Conservation (phyloP, 495 filamentous ascomycete genomes). For the Aspergillus ostianus region DNA sequence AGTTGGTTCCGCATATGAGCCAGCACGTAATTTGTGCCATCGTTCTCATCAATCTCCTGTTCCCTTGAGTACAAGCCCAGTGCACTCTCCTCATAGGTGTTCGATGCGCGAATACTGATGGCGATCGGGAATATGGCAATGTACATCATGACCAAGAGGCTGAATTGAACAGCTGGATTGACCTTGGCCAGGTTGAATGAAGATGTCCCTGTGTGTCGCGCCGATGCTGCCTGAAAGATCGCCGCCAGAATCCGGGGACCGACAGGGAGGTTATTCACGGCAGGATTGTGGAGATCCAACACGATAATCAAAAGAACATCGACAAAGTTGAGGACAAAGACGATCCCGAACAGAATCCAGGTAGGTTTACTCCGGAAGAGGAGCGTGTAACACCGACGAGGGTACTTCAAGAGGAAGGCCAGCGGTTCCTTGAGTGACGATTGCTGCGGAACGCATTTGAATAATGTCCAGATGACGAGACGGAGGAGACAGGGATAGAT, state of each 20-base stretch:
- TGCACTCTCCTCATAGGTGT: conserved; percentile 65
- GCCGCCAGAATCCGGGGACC: conserved; percentile 51
- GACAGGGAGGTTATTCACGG: conserved; percentile 26
- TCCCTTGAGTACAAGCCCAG: conserved; percentile 67
- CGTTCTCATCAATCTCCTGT: conserved; percentile 33
- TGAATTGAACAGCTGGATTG: conserved; percentile 61
- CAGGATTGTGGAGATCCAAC: conserved; percentile 47
- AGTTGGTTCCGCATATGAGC: conserved; percentile 60
- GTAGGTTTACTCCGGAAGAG: conserved; percentile 59
- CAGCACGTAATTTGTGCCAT: conserved; percentile 44
- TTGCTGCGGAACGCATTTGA: conserved; percentile 46
- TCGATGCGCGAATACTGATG: conserved; percentile 66
- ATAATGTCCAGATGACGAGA: conserved; percentile 70
- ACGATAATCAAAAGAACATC: conserved; percentile 61
- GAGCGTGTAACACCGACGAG: conserved; percentile 61
- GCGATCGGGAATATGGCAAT: conserved; percentile 76
- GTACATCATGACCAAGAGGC: conserved; percentile 66
- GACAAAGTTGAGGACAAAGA: conserved; percentile 53
- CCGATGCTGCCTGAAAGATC: conserved; percentile 59
- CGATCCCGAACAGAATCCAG: conserved; percentile 61
- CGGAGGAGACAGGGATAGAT: conserved; percentile 79
- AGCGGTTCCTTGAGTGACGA: conserved; percentile 36
- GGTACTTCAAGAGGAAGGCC: conserved; percentile 58
- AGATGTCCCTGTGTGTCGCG: conserved; percentile 58
- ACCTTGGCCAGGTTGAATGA: conserved; percentile 55